These are phyloP conservation scores for Cyclocybe cylindracea DNA, from an alignment of 768 basidiomycete genomes.

Conservation along the genomic window DNA sequence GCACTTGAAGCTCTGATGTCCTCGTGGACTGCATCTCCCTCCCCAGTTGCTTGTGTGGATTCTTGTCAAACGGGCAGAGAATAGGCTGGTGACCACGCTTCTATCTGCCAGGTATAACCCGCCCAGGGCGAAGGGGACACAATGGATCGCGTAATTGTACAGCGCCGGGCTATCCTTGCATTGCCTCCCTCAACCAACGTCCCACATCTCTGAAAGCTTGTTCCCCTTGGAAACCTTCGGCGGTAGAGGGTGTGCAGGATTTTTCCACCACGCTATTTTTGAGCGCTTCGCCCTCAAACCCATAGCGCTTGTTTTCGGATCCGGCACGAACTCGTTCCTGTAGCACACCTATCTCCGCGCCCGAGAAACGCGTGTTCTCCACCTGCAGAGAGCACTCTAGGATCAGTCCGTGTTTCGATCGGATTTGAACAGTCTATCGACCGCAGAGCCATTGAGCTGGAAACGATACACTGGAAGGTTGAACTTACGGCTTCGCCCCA, in stretches of 20 bases:
- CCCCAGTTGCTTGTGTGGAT: too few species aligned
- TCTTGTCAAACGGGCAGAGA: too few species aligned
- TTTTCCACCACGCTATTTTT: too few species aligned
- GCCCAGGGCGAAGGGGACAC: too few species aligned
- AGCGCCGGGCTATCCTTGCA: too few species aligned
- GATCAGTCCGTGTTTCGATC: constrained; percentile 69
- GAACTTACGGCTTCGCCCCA: constrained; percentile 53
- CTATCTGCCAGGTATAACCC: too few species aligned
- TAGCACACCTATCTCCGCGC: constrained; percentile 10
- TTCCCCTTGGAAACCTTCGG: not conserved
- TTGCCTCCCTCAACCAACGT: not conserved
- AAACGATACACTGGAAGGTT: constrained; percentile 1
- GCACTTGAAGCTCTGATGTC: too few species aligned
- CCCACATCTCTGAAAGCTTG: not conserved
- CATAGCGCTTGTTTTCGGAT: constrained; percentile 34
- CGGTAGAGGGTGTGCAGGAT: not conserved
- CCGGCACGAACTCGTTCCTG: constrained; percentile 9
- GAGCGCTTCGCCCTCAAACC: constrained; percentile 21
- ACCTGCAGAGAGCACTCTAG: constrained; percentile 41
- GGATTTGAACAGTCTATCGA: constrained; percentile 46
- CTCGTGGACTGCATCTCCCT: too few species aligned
- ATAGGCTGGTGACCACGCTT: too few species aligned
- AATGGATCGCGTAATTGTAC: too few species aligned
- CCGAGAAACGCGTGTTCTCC: constrained; percentile 18
- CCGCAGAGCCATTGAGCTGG: not conserved